phyloP scores from a whole-genome alignment of 83 land plant species.

The Isoetes engelmannii region DNA sequence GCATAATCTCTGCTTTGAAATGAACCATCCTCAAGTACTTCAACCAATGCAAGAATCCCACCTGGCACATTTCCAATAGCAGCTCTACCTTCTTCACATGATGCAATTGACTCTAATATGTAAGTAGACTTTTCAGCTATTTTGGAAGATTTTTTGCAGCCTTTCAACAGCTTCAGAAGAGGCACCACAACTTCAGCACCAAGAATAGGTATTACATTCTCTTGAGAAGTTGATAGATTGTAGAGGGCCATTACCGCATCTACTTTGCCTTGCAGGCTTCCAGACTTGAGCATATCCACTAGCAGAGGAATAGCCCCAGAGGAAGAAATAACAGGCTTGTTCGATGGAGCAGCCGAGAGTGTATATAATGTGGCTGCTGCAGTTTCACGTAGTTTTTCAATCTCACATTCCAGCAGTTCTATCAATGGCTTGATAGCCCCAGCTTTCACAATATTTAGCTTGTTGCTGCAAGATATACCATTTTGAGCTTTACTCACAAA shows the following conservation, averaged over 20 bases:
- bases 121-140: conserved; percentile 47
- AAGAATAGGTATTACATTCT: conserved; percentile 27
- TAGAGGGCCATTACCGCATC: conserved; percentile 57
- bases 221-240: conserved; percentile 41
- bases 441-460: conserved; percentile 54
- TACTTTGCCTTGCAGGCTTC: conserved; percentile 43
- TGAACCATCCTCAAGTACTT: conserved; percentile 66
- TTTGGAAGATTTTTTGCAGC: conserved; percentile 55
- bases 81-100: conserved; percentile 49
- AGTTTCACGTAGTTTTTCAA: conserved; percentile 39
- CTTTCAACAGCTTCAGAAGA: conserved; percentile 34
- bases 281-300: conserved; percentile 43
- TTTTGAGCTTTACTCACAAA: background rate
- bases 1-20: conserved; percentile 56
- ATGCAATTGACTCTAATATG: conserved; percentile 47
- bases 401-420: conserved; percentile 37
- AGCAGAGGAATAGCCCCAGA: conserved; percentile 25
- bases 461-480: conserved; percentile 49
- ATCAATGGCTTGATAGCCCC: conserved; percentile 62
- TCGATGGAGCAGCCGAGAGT: conserved; percentile 52
- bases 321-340: conserved; percentile 36
- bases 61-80: conserved; percentile 47
- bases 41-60: conserved; percentile 60
- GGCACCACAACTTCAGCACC: conserved; percentile 28
- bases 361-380: conserved; percentile 67